A percentile compares a stretch with the other conserved stretches of the same genome.
Conservation (phyloP, 495 filamentous ascomycete species). For the Podospora appendiculata region DNA sequence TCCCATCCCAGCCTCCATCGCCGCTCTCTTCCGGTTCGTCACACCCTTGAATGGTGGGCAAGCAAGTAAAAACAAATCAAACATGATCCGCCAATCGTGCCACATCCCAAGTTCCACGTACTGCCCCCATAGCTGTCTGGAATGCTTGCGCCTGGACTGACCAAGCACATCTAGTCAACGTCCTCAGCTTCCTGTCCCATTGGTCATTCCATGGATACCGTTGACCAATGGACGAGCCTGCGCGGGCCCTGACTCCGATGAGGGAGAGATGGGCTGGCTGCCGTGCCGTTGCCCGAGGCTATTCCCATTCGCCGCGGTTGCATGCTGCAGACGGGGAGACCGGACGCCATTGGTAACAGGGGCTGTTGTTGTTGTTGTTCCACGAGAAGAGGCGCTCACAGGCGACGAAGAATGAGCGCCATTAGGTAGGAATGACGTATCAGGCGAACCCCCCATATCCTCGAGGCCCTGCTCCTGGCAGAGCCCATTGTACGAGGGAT, state of each 20-base stretch:
- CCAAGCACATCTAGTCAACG: too few relatives aligned
- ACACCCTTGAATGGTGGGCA: too few relatives aligned
- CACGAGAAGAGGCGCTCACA: constrained; percentile 8
- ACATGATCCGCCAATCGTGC: too few relatives aligned
- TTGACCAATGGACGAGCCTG: constrained; percentile 22
- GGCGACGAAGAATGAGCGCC: constrained; percentile 28
- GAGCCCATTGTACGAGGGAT: constrained; percentile 37
- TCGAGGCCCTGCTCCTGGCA: constrained; percentile 38
- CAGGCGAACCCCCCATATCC: constrained; percentile 24
- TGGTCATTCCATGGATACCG: constrained; percentile 15
- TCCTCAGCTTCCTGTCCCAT: constrained; percentile 1
- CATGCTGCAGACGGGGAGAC: constrained; percentile 7
- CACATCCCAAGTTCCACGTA: too few relatives aligned
- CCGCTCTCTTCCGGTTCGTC: too few relatives aligned
- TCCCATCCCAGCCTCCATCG: neutral
- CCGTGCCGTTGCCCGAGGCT: neutral
- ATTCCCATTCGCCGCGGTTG: constrained; percentile 7
- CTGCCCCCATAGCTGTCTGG: too few relatives aligned
- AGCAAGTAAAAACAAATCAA: too few relatives aligned
- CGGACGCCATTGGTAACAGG: constrained; percentile 12
- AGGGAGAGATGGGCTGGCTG: constrained; percentile 22
- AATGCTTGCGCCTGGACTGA: too few relatives aligned
- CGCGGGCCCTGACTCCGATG: constrained; percentile 20
- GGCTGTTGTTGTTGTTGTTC: neutral
- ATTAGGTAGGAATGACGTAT: constrained; percentile 16